Percentiles rank a stretch among this genome's conserved stretches.
Conservation (phyloP, 805 yeast species). For the Lachancea nothofagi region DNA sequence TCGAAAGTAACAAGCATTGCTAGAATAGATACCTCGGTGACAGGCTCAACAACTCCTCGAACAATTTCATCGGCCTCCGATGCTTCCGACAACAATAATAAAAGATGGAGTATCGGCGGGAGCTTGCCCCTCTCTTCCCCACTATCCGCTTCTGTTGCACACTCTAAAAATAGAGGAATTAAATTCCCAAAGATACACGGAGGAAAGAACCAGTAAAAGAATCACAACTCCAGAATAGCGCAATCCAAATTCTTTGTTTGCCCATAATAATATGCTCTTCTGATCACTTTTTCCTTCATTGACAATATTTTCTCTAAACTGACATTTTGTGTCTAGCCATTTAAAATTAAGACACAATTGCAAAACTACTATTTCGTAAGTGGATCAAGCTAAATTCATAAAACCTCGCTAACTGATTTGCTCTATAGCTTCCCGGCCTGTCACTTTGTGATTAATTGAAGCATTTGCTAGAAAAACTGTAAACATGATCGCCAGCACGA, state of each 20-base stretch:
- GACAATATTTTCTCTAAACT: neutral
- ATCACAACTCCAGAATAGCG: no score
- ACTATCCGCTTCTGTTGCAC: neutral
- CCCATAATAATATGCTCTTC: no score
- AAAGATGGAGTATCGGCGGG: conserved; percentile 9
- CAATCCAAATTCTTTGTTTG: no score
- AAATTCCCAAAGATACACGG: conserved; percentile 8
- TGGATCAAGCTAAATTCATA: no score
- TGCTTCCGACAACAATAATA: neutral
- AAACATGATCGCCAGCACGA: neutral
- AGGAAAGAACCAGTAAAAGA: conserved; percentile 6
- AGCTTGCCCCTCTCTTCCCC: conserved; percentile 5
- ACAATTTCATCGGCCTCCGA: conserved; percentile 4
- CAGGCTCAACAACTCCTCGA: neutral
- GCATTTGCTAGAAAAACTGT: neutral
- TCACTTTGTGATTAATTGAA: neutral
- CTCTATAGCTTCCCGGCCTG: neutral
- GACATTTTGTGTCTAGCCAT: conserved; percentile 1
- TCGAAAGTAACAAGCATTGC: neutral
- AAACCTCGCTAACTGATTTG: conserved; percentile 1
- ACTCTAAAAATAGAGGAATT: conserved; percentile 2
- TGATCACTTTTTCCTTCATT: neutral
- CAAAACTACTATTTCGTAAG: neutral
- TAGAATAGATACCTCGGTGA: conserved; percentile 2
- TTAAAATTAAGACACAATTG: neutral